Evolutionary conservation across 768 basidiomycete species (phyloP).

Genomic region (Phanerochaete carnosa): DNA sequence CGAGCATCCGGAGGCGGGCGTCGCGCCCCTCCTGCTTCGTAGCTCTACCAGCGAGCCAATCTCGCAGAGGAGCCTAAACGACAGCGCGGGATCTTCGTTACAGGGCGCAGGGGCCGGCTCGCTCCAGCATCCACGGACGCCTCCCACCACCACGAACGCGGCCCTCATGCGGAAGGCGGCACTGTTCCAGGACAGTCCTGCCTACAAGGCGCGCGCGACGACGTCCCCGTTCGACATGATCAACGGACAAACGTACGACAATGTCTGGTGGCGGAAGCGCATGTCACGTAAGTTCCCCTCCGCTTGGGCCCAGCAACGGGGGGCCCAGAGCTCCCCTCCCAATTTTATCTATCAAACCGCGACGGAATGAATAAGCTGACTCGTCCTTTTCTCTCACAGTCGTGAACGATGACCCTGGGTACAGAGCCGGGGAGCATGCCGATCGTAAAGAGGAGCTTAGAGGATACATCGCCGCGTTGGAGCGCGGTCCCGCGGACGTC

Average conservation of each 20-base stretch:
- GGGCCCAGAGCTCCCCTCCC: neutral
- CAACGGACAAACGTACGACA: constrained; percentile 64
- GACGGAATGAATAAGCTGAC: constrained; percentile 17
- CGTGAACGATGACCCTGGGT: constrained; percentile 45
- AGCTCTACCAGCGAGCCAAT: constrained; percentile 7
- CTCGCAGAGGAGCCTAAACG: constrained; percentile 29
- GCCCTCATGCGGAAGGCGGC: constrained; percentile 70
- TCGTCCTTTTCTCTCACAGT: constrained; percentile 29
- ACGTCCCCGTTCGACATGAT: constrained; percentile 68
- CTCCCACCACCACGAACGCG: constrained; percentile 59
- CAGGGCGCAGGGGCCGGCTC: neutral
- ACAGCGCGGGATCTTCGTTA: neutral
- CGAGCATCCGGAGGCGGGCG: constrained; percentile 31
- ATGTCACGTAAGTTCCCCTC: constrained; percentile 53
- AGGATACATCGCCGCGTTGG: constrained; percentile 48
- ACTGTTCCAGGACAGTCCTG: constrained; percentile 80
- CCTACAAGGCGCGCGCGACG: constrained; percentile 41
- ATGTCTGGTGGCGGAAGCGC: constrained; percentile 83
- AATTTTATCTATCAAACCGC: neutral
- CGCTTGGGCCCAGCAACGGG: neutral
- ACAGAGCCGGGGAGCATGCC: constrained; percentile 34
- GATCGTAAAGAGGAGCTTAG: constrained; percentile 41
- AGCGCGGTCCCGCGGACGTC: constrained; percentile 48
- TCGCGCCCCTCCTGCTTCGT: constrained; percentile 39
- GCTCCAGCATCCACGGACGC: constrained; percentile 42